Evolutionary conservation across 2,329 filamentous ascomycete genomes (phyloP), one percentile per base, ranked within the genome.

Genomic region (Gnomoniopsis sp.): DNA sequence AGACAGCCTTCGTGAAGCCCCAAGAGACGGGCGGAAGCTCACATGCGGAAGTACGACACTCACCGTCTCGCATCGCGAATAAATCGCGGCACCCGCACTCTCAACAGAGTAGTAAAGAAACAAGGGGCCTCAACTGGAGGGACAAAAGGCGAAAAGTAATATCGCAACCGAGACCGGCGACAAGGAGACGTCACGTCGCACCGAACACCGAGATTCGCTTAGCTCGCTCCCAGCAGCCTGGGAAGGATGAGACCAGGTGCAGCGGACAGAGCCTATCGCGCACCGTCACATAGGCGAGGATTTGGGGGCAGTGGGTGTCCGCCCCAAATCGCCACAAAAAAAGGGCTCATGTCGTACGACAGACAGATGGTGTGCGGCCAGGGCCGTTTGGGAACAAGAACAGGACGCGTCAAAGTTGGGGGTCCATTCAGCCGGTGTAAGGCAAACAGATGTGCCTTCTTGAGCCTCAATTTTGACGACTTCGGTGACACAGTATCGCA

Each of bases 381-480:
- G 23, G 44, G 46, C 38, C 23, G 44, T 21, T 33, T 14, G 49
- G 43, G 12, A 49, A 51, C 21, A 52, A 17, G 58, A 26, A 22
- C 12, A 17, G 21, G 11, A 49, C 22, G 41, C 36, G 47, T 26
- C 44, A 44, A 19, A 19, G 41, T 17, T n/a, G 17, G n/a, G 41
- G 41, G 41, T 17, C 17, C 41, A 17, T 3, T n/a, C n/a, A 21
- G n/a, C 17, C n/a, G 41, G 41, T 19, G 41, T 17, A 44, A 44
- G 41, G 41, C 41, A 21, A 44, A 44, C 41, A 44, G 41, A 19
- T 44, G n/a, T 8, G 41, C 43, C 34, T 46, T 49, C 41, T 60
- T 53, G 55, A 60, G 55, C 50, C 58, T 58, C 58, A 58, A 51
- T 38, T 47, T 52, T 57, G 41, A 44, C 41, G 50, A 58, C 51